phyloP scores from a whole-genome alignment of 2,329 filamentous ascomycete genomes.

The Exutisphaerella laricina region DNA sequence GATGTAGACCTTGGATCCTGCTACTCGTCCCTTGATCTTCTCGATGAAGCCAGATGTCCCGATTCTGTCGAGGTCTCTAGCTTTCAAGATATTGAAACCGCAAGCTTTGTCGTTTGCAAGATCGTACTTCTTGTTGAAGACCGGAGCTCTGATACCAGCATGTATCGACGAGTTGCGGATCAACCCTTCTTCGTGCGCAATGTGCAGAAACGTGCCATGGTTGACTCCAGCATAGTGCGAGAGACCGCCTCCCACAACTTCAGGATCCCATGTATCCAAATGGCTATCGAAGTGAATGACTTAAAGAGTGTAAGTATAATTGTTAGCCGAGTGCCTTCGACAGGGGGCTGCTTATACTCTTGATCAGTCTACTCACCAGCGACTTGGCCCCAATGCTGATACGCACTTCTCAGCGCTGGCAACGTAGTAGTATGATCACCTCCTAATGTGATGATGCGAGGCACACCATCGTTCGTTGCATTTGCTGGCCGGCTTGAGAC shows the following conservation, averaged over 20 bases:
- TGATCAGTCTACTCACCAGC: too few relatives aligned
- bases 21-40: constrained; percentile 47
- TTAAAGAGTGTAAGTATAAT: too few relatives aligned
- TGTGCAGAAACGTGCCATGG: constrained; percentile 56
- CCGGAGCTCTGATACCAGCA: constrained; percentile 55
- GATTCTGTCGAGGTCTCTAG: constrained; percentile 49
- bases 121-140: constrained; percentile 47
- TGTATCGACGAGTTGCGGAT: constrained; percentile 56
- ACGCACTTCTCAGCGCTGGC: constrained; percentile 47
- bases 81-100: constrained; percentile 54
- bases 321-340: too few relatives aligned
- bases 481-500: constrained; percentile 42
- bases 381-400: constrained; percentile 48
- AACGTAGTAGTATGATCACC: constrained; percentile 55
- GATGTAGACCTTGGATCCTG: constrained; percentile 51
- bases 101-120: constrained; percentile 53
- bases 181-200: constrained; percentile 57
- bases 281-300: constrained; percentile 55
- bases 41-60: constrained; percentile 46
- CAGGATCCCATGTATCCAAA: constrained; percentile 51
- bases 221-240: constrained; percentile 57
- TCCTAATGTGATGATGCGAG: constrained; percentile 50
- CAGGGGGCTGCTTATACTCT: too few relatives aligned
- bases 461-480: constrained; percentile 39
- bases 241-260: constrained; percentile 53